Evolutionary conservation across 768 basidiomycete genomes (phyloP).

Genomic region (Agrocybe pediades): DNA sequence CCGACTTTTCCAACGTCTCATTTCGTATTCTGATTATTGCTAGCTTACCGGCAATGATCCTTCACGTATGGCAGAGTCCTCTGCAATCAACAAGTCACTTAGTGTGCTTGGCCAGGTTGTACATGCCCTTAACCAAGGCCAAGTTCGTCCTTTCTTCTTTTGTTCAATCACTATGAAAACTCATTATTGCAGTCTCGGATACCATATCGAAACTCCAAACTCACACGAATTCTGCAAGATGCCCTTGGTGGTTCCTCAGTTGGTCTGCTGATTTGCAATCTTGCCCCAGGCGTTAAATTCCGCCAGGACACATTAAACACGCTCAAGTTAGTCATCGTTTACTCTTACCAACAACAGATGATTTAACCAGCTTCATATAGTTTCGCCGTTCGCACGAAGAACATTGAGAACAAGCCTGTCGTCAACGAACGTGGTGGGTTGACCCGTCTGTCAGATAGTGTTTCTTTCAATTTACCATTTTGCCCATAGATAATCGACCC

Average conservation of each 20-base stretch:
- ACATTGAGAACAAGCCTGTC: slow-evolving; percentile 80
- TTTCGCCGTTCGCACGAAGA: slow-evolving; percentile 84
- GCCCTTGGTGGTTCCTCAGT: slow-evolving; percentile 83
- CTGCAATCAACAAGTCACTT: slow-evolving; percentile 89
- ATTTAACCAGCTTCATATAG: slow-evolving; percentile 26
- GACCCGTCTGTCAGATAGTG: neutral
- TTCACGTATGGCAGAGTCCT: slow-evolving; percentile 84
- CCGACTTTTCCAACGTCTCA: neutral
- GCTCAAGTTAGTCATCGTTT: slow-evolving; percentile 61
- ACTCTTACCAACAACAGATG: neutral
- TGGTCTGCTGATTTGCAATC: slow-evolving; percentile 82
- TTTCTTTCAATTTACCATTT: slow-evolving; percentile 15
- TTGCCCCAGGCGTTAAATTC: slow-evolving; percentile 82
- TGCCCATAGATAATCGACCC: slow-evolving; percentile 54
- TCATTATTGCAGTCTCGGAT: slow-evolving; percentile 63
- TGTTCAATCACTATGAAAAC: slow-evolving; percentile 3
- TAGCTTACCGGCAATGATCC: slow-evolving; percentile 84
- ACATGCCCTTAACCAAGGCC: slow-evolving; percentile 76
- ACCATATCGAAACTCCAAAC: slow-evolving; percentile 88
- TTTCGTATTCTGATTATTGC: slow-evolving; percentile 1
- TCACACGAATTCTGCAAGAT: slow-evolving; percentile 88
- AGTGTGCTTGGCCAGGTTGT: slow-evolving; percentile 89
- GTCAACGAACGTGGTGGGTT: slow-evolving; percentile 73
- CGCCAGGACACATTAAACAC: slow-evolving; percentile 89
- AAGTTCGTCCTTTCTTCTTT: slow-evolving; percentile 42